Percentiles rank a stretch among this genome's conserved stretches.
phyloP scores from a whole-genome alignment of 2,329 filamentous ascomycete species.

The Biscogniauxia mediterranea region DNA sequence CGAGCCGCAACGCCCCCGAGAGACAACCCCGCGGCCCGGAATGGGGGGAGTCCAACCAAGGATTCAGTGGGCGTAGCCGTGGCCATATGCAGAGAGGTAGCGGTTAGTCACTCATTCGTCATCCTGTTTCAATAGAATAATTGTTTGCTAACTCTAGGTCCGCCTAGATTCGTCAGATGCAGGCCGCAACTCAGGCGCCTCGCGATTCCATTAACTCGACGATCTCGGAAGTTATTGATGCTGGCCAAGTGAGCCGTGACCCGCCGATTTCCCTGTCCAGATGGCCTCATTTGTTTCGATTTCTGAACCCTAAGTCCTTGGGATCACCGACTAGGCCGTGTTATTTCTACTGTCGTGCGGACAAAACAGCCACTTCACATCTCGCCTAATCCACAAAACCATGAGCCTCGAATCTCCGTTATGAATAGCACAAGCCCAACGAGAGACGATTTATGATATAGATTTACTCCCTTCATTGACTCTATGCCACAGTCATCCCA shows the following conservation, averaged over 20 bases:
- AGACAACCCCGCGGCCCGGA: conserved; percentile 64
- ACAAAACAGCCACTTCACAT: background rate
- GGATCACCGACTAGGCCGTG: conserved; percentile 3
- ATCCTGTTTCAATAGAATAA: background rate
- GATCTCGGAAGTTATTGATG: background rate
- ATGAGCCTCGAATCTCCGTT: conserved; percentile 23
- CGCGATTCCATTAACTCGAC: conserved; percentile 31
- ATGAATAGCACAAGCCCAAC: conserved; percentile 26
- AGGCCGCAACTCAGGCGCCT: conserved; percentile 31
- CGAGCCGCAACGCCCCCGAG: conserved; percentile 50
- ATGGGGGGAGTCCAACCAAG: conserved; percentile 52
- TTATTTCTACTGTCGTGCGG: conserved; percentile 1
- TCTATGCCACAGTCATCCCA: conserved; percentile 16
- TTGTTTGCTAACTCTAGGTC: background rate
- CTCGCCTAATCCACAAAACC: conserved; percentile 10
- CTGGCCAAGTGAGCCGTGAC: conserved; percentile 1
- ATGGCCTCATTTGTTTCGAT: background rate
- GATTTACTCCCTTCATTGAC: conserved; percentile 28
- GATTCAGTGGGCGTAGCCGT: conserved; percentile 54
- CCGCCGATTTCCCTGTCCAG: background rate
- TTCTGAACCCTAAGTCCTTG: background rate
- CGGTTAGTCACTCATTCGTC: conserved; percentile 42
- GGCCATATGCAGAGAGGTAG: conserved; percentile 62
- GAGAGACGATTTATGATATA: conserved; percentile 39
- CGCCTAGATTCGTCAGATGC: conserved; percentile 34